phyloP scores from a whole-genome alignment of 2,329 filamentous ascomycete genomes.

The Xenosphaeropsis pyriputrescens region DNA sequence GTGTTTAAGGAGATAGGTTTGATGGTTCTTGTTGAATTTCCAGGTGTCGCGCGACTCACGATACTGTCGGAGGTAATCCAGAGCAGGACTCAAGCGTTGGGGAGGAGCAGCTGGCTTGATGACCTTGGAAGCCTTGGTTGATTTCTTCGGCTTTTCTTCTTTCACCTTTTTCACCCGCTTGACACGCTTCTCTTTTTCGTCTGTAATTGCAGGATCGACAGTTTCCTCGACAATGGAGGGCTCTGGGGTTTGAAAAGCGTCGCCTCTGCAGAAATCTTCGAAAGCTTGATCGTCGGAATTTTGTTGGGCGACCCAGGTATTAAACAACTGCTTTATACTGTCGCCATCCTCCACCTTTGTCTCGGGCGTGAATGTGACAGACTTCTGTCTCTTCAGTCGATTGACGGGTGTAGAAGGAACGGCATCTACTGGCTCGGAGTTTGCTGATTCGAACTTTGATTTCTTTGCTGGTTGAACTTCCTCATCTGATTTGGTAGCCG shows the following conservation, averaged over 20 bases:
- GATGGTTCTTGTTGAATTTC: slow-evolving; percentile 96
- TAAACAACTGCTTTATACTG: slow-evolving; percentile 33
- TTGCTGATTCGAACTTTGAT: slow-evolving; percentile 8
- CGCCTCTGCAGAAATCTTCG: slow-evolving; percentile 6
- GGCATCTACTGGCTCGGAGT: slow-evolving; percentile 8
- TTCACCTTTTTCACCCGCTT: slow-evolving; percentile 14
- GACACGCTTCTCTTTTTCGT: slow-evolving; percentile 14
- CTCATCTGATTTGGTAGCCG: slow-evolving; percentile 6
- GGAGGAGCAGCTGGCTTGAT: slow-evolving; percentile 9
- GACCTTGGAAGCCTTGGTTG: slow-evolving; percentile 6
- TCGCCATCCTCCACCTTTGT: slow-evolving; percentile 43
- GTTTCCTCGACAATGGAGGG: slow-evolving; percentile 13
- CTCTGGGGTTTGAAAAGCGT: slow-evolving; percentile 12
- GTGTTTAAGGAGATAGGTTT: slow-evolving; percentile 74
- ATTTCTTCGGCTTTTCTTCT: slow-evolving; percentile 2
- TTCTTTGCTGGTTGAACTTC: slow-evolving; percentile 11
- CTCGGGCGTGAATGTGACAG: slow-evolving; percentile 49
- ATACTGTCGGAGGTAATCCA: slow-evolving; percentile 68
- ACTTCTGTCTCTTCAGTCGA: slow-evolving; percentile 27
- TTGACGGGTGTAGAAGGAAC: slow-evolving; percentile 6
- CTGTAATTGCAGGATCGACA: slow-evolving; percentile 10
- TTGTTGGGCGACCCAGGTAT: slow-evolving; percentile 28
- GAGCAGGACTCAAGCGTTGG: slow-evolving; percentile 38
- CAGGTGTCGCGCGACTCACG: slow-evolving; percentile 54
- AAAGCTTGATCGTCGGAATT: slow-evolving; percentile 15